Evolutionary conservation across 805 yeast genomes (phyloP), one percentile per base, ranked within the genome.

Genomic region (Kuraishia cidri): DNA sequence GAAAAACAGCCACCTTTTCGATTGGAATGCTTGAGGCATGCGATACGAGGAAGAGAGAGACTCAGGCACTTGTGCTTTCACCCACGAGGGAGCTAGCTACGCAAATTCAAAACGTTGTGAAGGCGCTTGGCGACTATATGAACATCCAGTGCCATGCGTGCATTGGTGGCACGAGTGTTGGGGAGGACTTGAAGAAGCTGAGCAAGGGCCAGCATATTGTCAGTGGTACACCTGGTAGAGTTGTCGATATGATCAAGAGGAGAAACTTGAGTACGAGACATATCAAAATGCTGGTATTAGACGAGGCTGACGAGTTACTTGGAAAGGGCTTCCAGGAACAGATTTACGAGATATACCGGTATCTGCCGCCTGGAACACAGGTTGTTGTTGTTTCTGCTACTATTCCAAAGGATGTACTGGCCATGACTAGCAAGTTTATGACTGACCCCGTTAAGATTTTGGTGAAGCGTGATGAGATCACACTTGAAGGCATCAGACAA

Each of bases 181-280:
- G 78, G 40, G 92, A 87, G 44, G 98, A 92, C 66, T 70, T 83
- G 44, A 82, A 79, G 58, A 86, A 83, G 45, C 74, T 92, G 57
- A 71, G 73, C 51, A 74, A 75, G 43, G 95, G 94, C 46, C 94
- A 83, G 44, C 97, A 90, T 66, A 73, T 90, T 38, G 94, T 92
- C 37, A 90, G 87, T 50, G 98, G 97, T 56, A 92, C 98, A 38
- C 98, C 98, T 48, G 98, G 98, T 54, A 79, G 98, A 67, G 97
- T 92, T 43, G 75, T 69, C 52, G 97, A 92, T 62, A 86, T 92
- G 90, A 88, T 92, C 56, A 83, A 84, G 63, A 77, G 97, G 59
- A 73, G 95, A 52, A 70, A 68, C 64, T 77, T 92, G 62, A 77
- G 67, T 56, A 80, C 95, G 43, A 75, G 84, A 50, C 72, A 79